Evolutionary conservation across 2,329 filamentous ascomycete species (phyloP), one percentile per base, ranked within the genome.

Genomic region (Ophiosphaerella korrae): DNA sequence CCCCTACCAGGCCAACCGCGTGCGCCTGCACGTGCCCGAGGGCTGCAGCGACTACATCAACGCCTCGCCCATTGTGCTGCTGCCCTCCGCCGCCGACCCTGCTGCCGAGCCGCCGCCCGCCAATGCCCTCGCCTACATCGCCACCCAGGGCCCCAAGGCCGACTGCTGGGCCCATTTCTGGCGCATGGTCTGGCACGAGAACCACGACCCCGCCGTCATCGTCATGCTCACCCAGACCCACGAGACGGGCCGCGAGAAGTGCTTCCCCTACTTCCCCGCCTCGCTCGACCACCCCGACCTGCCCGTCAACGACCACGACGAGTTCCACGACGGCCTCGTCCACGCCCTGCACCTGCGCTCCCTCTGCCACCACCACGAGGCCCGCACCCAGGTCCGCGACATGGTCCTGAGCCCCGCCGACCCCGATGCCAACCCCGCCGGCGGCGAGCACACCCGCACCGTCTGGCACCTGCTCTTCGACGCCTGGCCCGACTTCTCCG

Each of bases 211-310:
- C 1, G 91, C 86, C 1, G 90, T 97, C 49, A 88, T 97, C 45
- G 87, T 97, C 50, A 97, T 97, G 90, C 84, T 99, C 55, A 99
- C 93, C 2, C 90, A 92, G 70, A 93, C 91, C 23, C 82, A 89
- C 67, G 93, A 97, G 74, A 81, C 83, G 29, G 82, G 84, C 50
- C 79, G 84, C 64, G 85, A 95, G 73, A 96, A 97, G 74, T 97
- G 93, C 74, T 90, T 84, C 60, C 89, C 88, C 38, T 99, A 99
- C 74, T 97, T 92, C 60, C 92, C 92, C 0, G 64, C 77, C 13
- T 66, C 67, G 7, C 53, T 42, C 3, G 64, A 70, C 2, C 69
- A 77, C 2, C 71, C 75, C 2, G 73, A 70, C 35, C 62, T 78
- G 66, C 73, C 77, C 42, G 74, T 90, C 59, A 88, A 90, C 67